These are phyloP conservation scores for Veloporphyrellus conicus DNA, from an alignment of 1,284 basidiomycete genomes.

Conservation along the genomic window DNA sequence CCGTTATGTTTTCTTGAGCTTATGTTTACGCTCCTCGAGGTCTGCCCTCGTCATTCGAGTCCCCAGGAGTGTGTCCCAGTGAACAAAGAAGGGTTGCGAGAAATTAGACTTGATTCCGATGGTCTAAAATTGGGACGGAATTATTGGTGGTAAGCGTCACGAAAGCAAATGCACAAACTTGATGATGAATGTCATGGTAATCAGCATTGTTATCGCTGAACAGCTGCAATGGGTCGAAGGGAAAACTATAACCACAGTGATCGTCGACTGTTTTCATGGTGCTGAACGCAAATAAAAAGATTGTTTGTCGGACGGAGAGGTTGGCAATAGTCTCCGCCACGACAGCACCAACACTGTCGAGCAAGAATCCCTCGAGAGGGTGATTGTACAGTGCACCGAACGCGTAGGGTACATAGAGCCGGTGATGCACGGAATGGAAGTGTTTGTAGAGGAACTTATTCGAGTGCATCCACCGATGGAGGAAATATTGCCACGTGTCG, in stretches of 20 bases:
- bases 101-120: constrained; percentile 97
- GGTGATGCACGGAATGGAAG: constrained; percentile 93
- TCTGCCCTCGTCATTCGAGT: constrained; percentile 78
- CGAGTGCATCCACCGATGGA: constrained; percentile 89
- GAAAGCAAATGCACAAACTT: constrained; percentile 44
- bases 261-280: constrained; percentile 96
- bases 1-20: constrained; percentile 28
- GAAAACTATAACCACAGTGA: constrained; percentile 89
- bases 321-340: constrained; percentile 69
- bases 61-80: constrained; percentile 79
- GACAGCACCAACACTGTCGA: constrained; percentile 82
- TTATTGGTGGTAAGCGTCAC: constrained; percentile 1
- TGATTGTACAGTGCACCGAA: constrained; percentile 99
- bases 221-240: constrained; percentile 86
- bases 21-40: constrained; percentile 45
- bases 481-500: constrained; percentile 98
- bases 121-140: constrained; percentile 41
- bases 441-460: constrained; percentile 90
- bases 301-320: constrained; percentile 83
- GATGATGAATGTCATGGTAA: constrained; percentile 98
- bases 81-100: constrained; percentile 89
- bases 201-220: constrained; percentile 92
- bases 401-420: constrained; percentile 95
- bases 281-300: constrained; percentile 79
- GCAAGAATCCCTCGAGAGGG: constrained; percentile 87